A percentile compares a stretch with the other conserved stretches of the same genome.
These are phyloP conservation scores for Mortierella alpina DNA, from an alignment of 192 early-diverging fungal genomes.

Conservation along the genomic window DNA sequence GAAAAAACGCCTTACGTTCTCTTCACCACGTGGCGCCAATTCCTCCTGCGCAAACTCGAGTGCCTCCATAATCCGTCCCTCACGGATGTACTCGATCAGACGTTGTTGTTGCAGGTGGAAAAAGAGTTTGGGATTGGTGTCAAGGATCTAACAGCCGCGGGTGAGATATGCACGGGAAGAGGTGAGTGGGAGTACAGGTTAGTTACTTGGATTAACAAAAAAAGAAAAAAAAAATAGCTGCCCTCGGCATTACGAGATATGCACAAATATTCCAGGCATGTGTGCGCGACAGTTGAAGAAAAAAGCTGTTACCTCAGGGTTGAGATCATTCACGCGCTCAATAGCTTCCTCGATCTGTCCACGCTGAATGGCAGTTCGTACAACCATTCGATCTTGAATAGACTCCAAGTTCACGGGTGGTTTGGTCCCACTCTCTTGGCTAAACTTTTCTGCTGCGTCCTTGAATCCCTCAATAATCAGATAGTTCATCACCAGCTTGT, in stretches of 20 bases:
- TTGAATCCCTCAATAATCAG: slow-evolving; percentile 99
- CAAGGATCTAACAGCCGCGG: slow-evolving; percentile 76
- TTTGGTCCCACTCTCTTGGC: slow-evolving; percentile 83
- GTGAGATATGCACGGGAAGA: slow-evolving; percentile 18
- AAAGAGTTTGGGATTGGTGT: slow-evolving; percentile 92
- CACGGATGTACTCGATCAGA: slow-evolving; percentile 93
- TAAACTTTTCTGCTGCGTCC: slow-evolving; percentile 97
- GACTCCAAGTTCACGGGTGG: slow-evolving; percentile 86
- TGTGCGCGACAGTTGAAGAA: neutral
- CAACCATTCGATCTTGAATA: slow-evolving; percentile 96
- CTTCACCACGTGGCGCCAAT: slow-evolving; percentile 96
- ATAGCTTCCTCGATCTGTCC: slow-evolving; percentile 95
- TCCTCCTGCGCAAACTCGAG: slow-evolving; percentile 98
- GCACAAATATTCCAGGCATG: neutral
- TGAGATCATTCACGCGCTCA: slow-evolving; percentile 97
- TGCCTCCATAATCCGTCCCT: slow-evolving; percentile 83
- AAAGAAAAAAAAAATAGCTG: too few relatives aligned
- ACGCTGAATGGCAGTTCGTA: slow-evolving; percentile 90
- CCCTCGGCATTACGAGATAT: neutral
- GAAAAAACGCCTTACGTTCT: slow-evolving; percentile 69
- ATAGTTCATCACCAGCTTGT: slow-evolving; percentile 99
- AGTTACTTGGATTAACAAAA: slow-evolving; percentile 16
- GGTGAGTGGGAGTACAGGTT: slow-evolving; percentile 4
- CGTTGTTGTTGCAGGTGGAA: slow-evolving; percentile 98
- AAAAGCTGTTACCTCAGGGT: slow-evolving; percentile 85